A percentile compares a stretch with the other conserved stretches of the same genome.
Evolutionary conservation across 495 filamentous ascomycete species (phyloP).

Genomic region (Penicillium antarcticum): DNA sequence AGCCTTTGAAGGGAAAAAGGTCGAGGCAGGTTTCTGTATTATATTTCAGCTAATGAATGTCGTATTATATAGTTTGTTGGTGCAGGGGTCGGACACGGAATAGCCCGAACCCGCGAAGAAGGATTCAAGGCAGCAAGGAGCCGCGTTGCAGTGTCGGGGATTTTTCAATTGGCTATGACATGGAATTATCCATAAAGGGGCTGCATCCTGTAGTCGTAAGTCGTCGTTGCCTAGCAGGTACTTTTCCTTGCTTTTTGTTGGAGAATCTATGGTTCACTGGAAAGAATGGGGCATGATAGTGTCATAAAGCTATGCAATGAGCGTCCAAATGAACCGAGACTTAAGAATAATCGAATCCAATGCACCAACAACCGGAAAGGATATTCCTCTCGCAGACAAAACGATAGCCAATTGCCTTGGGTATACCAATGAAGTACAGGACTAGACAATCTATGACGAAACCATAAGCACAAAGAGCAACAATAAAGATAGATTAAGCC

Average conservation of each 20-base stretch:
- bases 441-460: constrained; percentile 2
- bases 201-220: no score
- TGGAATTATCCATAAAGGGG: no score
- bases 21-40: no score
- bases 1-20: background rate
- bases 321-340: background rate
- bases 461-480: background rate
- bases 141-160: background rate
- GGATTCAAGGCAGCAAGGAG: no score
- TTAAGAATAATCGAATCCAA: background rate
- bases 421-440: constrained; percentile 6
- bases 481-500: background rate
- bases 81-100: background rate
- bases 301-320: background rate
- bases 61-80: background rate
- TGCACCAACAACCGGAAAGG: background rate
- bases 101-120: no score
- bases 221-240: no score
- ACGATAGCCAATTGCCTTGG: constrained; percentile 3
- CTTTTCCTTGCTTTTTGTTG: background rate
- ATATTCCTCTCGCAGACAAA: constrained; percentile 3
- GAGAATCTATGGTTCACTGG: background rate
- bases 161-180: background rate
- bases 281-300: background rate
- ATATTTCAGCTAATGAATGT: no score